phyloP scores from a whole-genome alignment of 805 yeast genomes.

The Wickerhamomyces alni region DNA sequence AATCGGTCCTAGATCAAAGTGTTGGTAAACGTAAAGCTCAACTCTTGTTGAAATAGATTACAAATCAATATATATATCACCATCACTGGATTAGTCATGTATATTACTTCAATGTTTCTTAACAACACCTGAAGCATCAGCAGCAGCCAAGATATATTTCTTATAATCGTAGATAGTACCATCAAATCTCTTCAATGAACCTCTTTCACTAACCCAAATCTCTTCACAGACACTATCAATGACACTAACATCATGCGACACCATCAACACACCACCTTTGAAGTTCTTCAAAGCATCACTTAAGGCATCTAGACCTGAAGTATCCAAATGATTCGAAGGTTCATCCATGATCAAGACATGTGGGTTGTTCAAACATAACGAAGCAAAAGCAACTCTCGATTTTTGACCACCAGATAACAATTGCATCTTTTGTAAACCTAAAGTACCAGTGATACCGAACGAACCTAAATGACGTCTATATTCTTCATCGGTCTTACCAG shows the following conservation, averaged over 20 bases:
- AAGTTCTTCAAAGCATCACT: constrained; percentile 82
- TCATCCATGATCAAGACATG: constrained; percentile 92
- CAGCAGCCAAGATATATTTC: constrained; percentile 73
- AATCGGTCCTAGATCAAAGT: constrained; percentile 73
- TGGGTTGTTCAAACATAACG: constrained; percentile 83
- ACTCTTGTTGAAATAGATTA: constrained; percentile 47
- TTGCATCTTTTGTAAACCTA: constrained; percentile 87
- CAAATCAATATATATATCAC: too few relatives aligned
- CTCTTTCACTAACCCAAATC: constrained; percentile 92
- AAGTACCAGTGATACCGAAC: constrained; percentile 92
- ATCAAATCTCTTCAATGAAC: constrained; percentile 66
- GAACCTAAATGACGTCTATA: constrained; percentile 95
- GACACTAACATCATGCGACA: constrained; percentile 92
- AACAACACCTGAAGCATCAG: constrained; percentile 88
- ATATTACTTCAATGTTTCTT: constrained; percentile 51
- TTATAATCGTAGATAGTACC: constrained; percentile 89
- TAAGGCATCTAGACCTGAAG: constrained; percentile 94
- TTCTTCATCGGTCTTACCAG: constrained; percentile 94
- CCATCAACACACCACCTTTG: constrained; percentile 96
- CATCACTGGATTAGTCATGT: too few relatives aligned
- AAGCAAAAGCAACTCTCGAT: constrained; percentile 97
- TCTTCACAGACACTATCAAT: constrained; percentile 87
- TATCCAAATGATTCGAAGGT: constrained; percentile 98
- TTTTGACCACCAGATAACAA: constrained; percentile 96
- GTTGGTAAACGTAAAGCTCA: constrained; percentile 93